A percentile compares a stretch with the other conserved stretches of the same genome.
Evolutionary conservation across 139 green algal genomes (phyloP).

Genomic region (Ulvella scutata): DNA sequence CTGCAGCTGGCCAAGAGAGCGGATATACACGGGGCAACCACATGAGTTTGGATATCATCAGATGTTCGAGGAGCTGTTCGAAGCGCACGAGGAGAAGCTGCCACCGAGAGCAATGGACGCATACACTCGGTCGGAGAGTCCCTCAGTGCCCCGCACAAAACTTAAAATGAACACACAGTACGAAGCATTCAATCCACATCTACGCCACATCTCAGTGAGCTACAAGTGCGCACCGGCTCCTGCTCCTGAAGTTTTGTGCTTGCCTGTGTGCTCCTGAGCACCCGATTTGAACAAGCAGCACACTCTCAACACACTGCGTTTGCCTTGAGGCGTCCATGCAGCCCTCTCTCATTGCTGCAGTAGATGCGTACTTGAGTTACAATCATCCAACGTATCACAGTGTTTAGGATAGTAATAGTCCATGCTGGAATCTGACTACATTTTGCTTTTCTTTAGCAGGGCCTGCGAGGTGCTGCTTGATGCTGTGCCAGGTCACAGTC

Average conservation of each 20-base stretch:
- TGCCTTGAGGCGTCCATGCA: not conserved
- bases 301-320: not conserved
- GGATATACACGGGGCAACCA: not conserved
- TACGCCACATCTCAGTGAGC: not conserved
- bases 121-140: not conserved
- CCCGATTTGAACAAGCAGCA: not conserved
- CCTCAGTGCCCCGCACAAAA: not conserved
- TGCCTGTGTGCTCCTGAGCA: not conserved
- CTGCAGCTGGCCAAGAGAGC: not conserved
- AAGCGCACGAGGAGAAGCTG: not conserved
- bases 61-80: slow-evolving; percentile 2
- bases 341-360: too few relatives aligned
- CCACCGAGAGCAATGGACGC: not conserved
- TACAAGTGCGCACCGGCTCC: not conserved
- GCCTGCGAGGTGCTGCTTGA: too few relatives aligned
- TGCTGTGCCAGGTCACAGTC: too few relatives aligned
- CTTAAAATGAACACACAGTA: slow-evolving; percentile 2
- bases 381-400: too few relatives aligned
- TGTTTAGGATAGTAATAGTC: too few relatives aligned
- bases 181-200: not conserved
- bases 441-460: too few relatives aligned
- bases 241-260: too few relatives aligned
- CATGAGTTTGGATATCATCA: not conserved
- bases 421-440: too few relatives aligned
- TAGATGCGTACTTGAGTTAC: too few relatives aligned